Evolutionary conservation across 176 grass and related monocot genomes (phyloP), one percentile per base, ranked within the genome.

Genomic region (Lolium rigidum): DNA sequence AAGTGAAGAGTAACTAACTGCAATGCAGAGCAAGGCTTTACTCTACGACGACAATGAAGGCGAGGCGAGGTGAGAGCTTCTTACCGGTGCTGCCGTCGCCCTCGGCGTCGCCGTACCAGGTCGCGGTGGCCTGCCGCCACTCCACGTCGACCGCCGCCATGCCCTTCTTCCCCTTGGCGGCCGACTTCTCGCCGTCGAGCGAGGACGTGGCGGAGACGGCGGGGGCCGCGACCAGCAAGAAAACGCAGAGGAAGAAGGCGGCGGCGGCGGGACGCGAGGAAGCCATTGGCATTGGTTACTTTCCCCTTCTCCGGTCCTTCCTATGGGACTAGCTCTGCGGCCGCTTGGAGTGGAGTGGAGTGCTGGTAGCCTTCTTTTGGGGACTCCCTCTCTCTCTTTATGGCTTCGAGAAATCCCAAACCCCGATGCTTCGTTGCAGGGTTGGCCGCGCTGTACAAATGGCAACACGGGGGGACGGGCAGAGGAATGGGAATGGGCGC

Each of bases 21-120:
- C 17, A 16, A 15, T 54, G 52, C 52, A 18, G 52, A 56, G 52
- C 14, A 16, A 51, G 13, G 76, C 54, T 2, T 2, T 15, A 8
- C 75, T 78, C 37, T 52, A 21, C 16, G 9, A 14, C 11, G 8
- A 15, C 3, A 70, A 55, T 22, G 80, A 84, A 43, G 89, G 8
- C 10, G 86, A 43, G 89, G 8, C 10, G 86, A 43, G 89, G 7
- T 60, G 14, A 37, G 93, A 87, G 83, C 25, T 51, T 24, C 22
- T 70, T 85, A 99, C 97, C 94, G 77, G 90, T 87, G 84, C 94
- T 99, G 85, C 97, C 94, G 85, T 99, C 97, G 77, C 97, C 97
- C 3, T 97, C 90, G 17, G 97, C 79, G 17, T 89, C 88, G 59
- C 97, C 97, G 73, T 97, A 99, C 97, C 97, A 99, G 49, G 97